phyloP scores from a whole-genome alignment of 176 grass and related monocot species.

The Zoysia pacifica region DNA sequence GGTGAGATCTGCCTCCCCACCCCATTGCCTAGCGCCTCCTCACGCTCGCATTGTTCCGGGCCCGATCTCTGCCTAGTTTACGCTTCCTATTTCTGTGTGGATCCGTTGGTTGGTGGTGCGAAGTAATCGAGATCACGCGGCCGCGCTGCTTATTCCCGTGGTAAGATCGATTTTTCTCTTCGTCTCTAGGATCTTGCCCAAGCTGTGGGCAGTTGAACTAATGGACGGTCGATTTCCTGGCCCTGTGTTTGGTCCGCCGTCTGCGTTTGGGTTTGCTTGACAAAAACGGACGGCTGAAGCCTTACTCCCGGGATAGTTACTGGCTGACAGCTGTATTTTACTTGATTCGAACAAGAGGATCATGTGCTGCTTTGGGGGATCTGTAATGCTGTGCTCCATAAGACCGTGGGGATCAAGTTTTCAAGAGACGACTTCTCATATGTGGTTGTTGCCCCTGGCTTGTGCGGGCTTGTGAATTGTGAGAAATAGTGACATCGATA shows the following conservation, averaged over 20 bases:
- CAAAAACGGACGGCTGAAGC: neutral
- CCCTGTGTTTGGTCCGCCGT: neutral
- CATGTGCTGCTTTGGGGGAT: neutral
- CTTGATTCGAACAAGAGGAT: neutral
- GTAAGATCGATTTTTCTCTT: neutral
- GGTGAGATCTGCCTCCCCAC: slow-evolving; percentile 22
- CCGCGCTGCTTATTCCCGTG: neutral
- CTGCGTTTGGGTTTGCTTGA: neutral
- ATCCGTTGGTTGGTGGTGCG: slow-evolving; percentile 20
- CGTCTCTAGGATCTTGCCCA: neutral
- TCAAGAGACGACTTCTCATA: neutral
- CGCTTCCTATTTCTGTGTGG: neutral
- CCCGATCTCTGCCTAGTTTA: neutral
- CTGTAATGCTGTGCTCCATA: neutral
- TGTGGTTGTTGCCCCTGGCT: neutral
- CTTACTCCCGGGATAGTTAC: neutral
- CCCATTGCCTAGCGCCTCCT: neutral
- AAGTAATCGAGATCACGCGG: slow-evolving; percentile 3
- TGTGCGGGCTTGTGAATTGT: neutral
- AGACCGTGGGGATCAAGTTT: neutral
- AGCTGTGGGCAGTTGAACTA: neutral
- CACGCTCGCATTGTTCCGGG: neutral
- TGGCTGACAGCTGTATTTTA: neutral
- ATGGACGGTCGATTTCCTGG: neutral
- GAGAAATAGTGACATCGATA: neutral